Evolutionary conservation across 306 rosid species (phyloP).

Genomic region (Castanopsis chinensis): DNA sequence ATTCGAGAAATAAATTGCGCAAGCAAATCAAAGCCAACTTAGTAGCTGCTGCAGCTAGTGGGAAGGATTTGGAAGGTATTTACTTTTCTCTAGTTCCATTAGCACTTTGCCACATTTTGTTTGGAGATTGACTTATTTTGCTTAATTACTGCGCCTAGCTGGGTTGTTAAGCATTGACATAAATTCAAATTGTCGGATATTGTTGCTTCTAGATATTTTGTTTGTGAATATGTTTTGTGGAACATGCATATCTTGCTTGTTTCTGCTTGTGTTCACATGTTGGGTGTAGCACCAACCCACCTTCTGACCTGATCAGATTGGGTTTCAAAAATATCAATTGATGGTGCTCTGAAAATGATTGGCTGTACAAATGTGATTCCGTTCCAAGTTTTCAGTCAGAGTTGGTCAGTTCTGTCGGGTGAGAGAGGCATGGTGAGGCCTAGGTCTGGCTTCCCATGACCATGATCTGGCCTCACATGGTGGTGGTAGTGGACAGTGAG

Average conservation of each 20-base stretch:
- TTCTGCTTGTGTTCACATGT: background rate
- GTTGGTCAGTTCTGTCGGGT: too few species aligned
- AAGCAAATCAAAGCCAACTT: slow-evolving; percentile 82
- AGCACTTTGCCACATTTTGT: background rate
- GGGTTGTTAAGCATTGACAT: background rate
- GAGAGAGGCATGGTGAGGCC: too few species aligned
- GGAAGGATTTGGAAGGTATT: slow-evolving; percentile 96
- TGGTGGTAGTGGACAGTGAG: too few species aligned
- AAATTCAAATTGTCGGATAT: background rate
- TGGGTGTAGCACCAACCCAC: too few species aligned
- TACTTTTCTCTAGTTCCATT: background rate
- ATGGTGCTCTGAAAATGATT: too few species aligned
- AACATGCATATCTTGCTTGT: background rate
- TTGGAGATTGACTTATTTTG: background rate
- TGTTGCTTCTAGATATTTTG: background rate
- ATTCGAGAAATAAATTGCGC: slow-evolving; percentile 69
- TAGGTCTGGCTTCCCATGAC: too few species aligned
- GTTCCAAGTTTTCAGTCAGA: too few species aligned
- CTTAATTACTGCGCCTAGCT: background rate
- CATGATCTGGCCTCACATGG: too few species aligned
- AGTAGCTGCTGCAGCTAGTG: slow-evolving; percentile 79
- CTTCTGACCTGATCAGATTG: too few species aligned
- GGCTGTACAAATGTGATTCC: too few species aligned
- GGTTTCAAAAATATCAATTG: too few species aligned
- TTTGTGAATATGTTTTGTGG: background rate